Base-by-base conservation (phyloP, 1,284 basidiomycete species). In the Pyrrhoderma lamaoense region DNA sequence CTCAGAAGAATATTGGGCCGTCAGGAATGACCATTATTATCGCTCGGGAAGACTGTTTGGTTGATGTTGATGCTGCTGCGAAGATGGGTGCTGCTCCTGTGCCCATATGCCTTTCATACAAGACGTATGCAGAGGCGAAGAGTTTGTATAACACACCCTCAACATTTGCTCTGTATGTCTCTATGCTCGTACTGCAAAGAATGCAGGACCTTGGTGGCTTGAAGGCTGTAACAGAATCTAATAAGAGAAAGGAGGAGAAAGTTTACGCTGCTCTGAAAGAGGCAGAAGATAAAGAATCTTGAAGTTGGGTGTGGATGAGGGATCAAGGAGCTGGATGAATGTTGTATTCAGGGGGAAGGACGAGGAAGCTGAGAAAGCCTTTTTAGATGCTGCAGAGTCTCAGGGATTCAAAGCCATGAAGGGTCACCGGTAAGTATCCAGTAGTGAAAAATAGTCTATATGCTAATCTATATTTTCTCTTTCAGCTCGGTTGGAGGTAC, bases 1-100 rank as follows among this genome's bases (percentile, higher is more conserved):
- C 90, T n/a, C 96, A 99, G 70, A 99, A 99, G 76, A 99, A 99
- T 67, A 76, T 99, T 47, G 96, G 95, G 3, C 96, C 96, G 1
- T 85, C 94, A 0, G 96, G 96, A 2, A 74, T 96, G 21, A 95
- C 93, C 3, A 80, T 99, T 62, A 73, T 95, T 57, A 95, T 99
- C 66, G 91, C 97, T 16, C 82, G 91, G 31, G 82, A 94, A 58
- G 92, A 96, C 67, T 85, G 96, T 63, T 74, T 96, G 61, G 90
- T 93, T 60, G 87, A 89, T 64, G 84, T 89, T 38, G 86, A 92
- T 60, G 82, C 80, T 5, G 89, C 91, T 0, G 76, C 81, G n/a
- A 72, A 72, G 62, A 73, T 89, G 50, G 89, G 88, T 45, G 82
- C 86, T 13, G 67, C 77, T 2, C 85, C 85, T 14, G 84, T 94